Base-by-base conservation (phyloP, 768 basidiomycete genomes). In the Boletus fagicola region DNA sequence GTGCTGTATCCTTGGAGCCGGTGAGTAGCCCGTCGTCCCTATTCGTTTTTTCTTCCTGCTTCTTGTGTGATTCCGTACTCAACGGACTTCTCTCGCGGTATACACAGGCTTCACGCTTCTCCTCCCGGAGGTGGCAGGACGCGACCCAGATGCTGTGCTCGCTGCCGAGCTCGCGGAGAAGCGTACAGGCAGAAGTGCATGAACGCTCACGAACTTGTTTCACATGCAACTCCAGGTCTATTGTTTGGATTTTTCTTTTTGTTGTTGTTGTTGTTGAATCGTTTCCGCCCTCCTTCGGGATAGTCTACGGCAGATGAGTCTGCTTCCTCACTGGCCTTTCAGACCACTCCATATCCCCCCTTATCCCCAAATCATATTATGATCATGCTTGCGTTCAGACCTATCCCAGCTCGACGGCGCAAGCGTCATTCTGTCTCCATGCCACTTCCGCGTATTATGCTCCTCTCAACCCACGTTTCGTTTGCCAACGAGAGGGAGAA, bases 1-100 rank as follows among this genome's bases (percentile, higher is more conserved):
- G 2, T 86, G 84, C 61, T 85, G 80, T 51, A 67, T 88, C 48
- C 76, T 74, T 0, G 87, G 87, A 13, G 84, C 85, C 6, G 68
- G 69, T 76, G 60, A 59, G 70, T 69, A 18, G 1, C 24, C 43
- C 20, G 8, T 47, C 35, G 7, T 24, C n/a, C 16, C 24, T 9
- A 11, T 38, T 38, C 20, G 13, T 9, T 31, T 36, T 10, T 15
- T 13, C 7, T 30, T 36, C 38, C 20, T 43, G 26, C 11, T 13
- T 51, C 18, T 9, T 16, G 20, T 33, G 44, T 15, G 36, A 22
- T 20, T 22, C 0, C 24, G 26, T 31, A 26, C 54, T 59, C 38
- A 13, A 54, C 13, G 15, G 11, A 16, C 24, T 35, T 35, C 15
- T 35, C 15, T 40, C 20, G 26, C n/a, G 28, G 9, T n/a, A 7